Conservation (phyloP, 108 stramenopile genomes). For the Parietichytrium sp. region DNA sequence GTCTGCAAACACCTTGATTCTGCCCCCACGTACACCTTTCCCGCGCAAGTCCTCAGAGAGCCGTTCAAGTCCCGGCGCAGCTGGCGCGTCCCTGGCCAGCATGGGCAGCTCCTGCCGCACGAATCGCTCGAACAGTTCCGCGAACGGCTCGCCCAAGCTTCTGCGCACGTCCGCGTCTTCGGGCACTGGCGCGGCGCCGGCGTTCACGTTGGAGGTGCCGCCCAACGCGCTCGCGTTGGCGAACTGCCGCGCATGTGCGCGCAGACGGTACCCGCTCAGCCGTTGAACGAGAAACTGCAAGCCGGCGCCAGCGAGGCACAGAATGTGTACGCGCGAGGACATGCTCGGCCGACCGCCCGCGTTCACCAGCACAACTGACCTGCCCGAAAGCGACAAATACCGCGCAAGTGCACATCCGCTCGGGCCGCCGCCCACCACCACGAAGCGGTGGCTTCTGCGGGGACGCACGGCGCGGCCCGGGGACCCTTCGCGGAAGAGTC, state of each 20-base stretch:
- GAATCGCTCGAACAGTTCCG: not conserved
- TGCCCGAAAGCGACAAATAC: not conserved
- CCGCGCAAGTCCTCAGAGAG: not conserved
- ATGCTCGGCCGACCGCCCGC: not conserved
- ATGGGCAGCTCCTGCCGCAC: not conserved
- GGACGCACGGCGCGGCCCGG: too few relatives aligned
- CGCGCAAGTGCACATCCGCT: constrained; percentile 8
- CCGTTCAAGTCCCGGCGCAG: not conserved
- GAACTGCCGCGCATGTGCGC: constrained; percentile 10
- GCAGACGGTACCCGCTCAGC: not conserved
- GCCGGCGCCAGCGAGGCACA: not conserved
- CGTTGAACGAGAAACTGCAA: not conserved
- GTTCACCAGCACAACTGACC: not conserved
- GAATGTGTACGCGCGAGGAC: not conserved
- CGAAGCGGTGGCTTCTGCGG: too few relatives aligned
- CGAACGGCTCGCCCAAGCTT: not conserved
- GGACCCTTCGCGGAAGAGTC: too few relatives aligned
- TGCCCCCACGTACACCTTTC: not conserved
- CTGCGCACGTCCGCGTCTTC: not conserved
- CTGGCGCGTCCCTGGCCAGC: not conserved
- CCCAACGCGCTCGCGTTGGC: constrained; percentile 12
- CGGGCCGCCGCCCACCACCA: constrained; percentile 8
- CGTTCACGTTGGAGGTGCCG: constrained; percentile 18
- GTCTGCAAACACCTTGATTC: not conserved
- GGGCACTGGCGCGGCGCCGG: not conserved